Conservation (phyloP, 2,329 filamentous ascomycete species). For the Passalora sequoiae region DNA sequence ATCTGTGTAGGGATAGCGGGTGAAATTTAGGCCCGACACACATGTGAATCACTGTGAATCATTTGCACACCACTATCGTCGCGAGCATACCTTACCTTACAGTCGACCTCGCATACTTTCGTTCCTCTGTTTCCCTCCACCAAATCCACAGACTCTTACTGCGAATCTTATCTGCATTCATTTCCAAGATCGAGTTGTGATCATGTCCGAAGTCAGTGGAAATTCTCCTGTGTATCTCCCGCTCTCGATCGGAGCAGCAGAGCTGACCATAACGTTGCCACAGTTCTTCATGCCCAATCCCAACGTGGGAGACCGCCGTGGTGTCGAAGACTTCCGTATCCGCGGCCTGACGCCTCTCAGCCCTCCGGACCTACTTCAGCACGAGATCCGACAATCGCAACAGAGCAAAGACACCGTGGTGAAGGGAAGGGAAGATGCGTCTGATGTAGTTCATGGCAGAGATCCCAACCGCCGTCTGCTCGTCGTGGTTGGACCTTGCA, state of each 20-base stretch:
- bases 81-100: too few relatives aligned
- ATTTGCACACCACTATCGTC: too few relatives aligned
- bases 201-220: not conserved
- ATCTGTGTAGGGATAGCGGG: too few relatives aligned
- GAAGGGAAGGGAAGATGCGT: slow-evolving; percentile 55
- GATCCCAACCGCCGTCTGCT: slow-evolving; percentile 56
- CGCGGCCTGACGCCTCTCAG: slow-evolving; percentile 68
- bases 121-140: too few relatives aligned
- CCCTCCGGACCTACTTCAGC: slow-evolving; percentile 87
- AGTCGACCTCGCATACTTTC: too few relatives aligned
- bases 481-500: slow-evolving; percentile 90
- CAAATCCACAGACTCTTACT: too few relatives aligned
- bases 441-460: slow-evolving; percentile 56
- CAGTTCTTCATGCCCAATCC: slow-evolving; percentile 50
- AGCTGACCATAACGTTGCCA: not conserved
- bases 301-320: slow-evolving; percentile 45
- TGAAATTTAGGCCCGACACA: too few relatives aligned
- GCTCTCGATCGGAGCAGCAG: not conserved
- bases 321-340: slow-evolving; percentile 50
- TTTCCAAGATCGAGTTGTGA: too few relatives aligned
- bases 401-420: slow-evolving; percentile 54
- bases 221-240: not conserved
- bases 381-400: slow-evolving; percentile 66
- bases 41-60: too few relatives aligned
- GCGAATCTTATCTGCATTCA: too few relatives aligned